Conservation (phyloP, 2,329 filamentous ascomycete species). For the Paracorniculantispora psalliotae region DNA sequence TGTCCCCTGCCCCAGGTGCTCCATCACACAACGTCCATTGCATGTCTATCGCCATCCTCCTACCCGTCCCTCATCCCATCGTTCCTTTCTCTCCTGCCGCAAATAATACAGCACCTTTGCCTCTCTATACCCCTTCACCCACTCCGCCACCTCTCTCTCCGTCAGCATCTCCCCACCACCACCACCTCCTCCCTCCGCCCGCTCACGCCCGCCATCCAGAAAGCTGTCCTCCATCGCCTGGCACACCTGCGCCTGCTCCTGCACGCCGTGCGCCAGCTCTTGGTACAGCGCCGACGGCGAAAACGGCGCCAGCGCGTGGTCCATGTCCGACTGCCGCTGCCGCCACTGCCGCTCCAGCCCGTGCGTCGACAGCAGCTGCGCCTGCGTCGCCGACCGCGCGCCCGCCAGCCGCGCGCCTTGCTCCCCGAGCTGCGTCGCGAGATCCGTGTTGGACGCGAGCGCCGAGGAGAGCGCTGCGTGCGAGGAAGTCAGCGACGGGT, state of each 20-base stretch:
- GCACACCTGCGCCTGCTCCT: slow-evolving; percentile 78
- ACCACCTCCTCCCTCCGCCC: slow-evolving; percentile 24
- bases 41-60: slow-evolving; percentile 76
- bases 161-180: slow-evolving; percentile 41
- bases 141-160: slow-evolving; percentile 81
- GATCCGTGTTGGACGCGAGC: slow-evolving; percentile 65
- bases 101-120: slow-evolving; percentile 74
- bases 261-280: slow-evolving; percentile 67
- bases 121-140: slow-evolving; percentile 76
- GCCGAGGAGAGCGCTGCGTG: slow-evolving; percentile 59
- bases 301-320: slow-evolving; percentile 76
- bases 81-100: slow-evolving; percentile 78
- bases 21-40: too few relatives aligned
- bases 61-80: slow-evolving; percentile 94
- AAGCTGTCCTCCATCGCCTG: slow-evolving; percentile 89
- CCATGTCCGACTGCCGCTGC: slow-evolving; percentile 83
- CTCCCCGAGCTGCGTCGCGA: slow-evolving; percentile 58
- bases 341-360: slow-evolving; percentile 90
- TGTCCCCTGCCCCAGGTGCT: too few relatives aligned
- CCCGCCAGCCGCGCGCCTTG: slow-evolving; percentile 53
- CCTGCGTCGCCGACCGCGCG: slow-evolving; percentile 68
- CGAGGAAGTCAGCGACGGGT: slow-evolving; percentile 65
- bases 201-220: slow-evolving; percentile 52
- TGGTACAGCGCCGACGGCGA: slow-evolving; percentile 84
- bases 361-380: slow-evolving; percentile 75